Conservation (phyloP, 2,329 filamentous ascomycete species). For the Neofusicoccum parvum region DNA sequence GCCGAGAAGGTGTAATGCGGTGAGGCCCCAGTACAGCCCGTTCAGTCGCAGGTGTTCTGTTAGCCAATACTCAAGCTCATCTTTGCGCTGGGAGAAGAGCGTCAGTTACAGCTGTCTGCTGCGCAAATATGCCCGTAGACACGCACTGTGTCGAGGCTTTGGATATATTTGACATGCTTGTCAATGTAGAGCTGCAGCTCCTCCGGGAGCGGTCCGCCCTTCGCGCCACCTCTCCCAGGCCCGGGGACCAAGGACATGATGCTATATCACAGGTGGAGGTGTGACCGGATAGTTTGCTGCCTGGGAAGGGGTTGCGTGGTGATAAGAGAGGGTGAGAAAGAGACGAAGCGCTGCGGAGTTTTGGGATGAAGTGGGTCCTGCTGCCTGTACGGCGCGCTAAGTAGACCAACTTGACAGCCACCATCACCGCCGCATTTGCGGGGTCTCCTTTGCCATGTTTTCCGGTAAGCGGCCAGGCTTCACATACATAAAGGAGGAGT, state of each 20-base stretch:
- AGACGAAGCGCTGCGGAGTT: background rate
- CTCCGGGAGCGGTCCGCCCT: conserved; percentile 40
- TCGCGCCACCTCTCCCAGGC: conserved; percentile 56
- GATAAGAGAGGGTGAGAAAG: background rate
- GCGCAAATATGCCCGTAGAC: conserved; percentile 19
- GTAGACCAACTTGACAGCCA: background rate
- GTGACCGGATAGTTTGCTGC: background rate
- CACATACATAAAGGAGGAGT: no score
- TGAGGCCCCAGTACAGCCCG: conserved; percentile 95
- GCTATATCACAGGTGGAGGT: background rate
- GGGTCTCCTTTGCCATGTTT: background rate
- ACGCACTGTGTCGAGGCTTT: conserved; percentile 82
- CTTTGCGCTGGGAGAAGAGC: conserved; percentile 64
- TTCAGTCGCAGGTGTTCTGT: conserved; percentile 96
- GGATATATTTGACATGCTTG: conserved; percentile 88
- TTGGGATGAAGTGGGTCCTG: conserved; percentile 9
- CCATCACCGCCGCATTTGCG: background rate
- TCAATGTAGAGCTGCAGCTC: conserved; percentile 58
- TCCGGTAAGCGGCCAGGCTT: no score
- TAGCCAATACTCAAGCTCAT: conserved; percentile 96
- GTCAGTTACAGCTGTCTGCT: conserved; percentile 21
- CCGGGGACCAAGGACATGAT: conserved; percentile 63
- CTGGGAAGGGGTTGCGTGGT: background rate
- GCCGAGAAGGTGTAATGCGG: conserved; percentile 80
- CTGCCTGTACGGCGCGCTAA: background rate